phyloP scores from a whole-genome alignment of 2,329 filamentous ascomycete genomes.

The Drechslerella stenobrocha region DNA sequence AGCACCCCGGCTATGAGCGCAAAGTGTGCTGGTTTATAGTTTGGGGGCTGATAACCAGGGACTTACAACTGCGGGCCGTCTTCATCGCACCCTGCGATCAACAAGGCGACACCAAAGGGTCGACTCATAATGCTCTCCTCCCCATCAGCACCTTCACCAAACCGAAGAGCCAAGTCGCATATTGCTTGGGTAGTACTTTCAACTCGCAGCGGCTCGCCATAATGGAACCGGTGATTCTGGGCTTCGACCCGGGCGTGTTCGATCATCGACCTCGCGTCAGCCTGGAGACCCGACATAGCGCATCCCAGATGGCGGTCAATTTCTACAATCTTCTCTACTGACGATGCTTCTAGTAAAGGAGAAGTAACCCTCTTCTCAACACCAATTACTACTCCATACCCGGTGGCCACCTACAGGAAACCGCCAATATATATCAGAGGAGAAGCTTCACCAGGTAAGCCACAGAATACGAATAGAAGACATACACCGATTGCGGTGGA shows the following conservation, averaged over 20 bases:
- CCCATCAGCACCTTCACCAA: slow-evolving; percentile 94
- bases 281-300: slow-evolving; percentile 97
- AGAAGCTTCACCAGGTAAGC: neutral
- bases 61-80: slow-evolving; percentile 84
- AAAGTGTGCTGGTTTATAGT: neutral
- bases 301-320: slow-evolving; percentile 99
- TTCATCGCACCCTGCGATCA: slow-evolving; percentile 97
- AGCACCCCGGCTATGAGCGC: neutral
- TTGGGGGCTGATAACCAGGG: neutral
- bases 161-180: slow-evolving; percentile 92
- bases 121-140: slow-evolving; percentile 99
- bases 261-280: slow-evolving; percentile 94
- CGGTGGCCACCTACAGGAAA: slow-evolving; percentile 71
- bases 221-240: slow-evolving; percentile 97
- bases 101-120: slow-evolving; percentile 91
- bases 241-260: slow-evolving; percentile 97
- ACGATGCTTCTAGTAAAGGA: slow-evolving; percentile 93
- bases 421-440: neutral
- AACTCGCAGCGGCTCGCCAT: slow-evolving; percentile 88
- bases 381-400: slow-evolving; percentile 90
- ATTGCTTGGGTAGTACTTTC: slow-evolving; percentile 99
- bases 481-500: slow-evolving; percentile 92
- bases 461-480: slow-evolving; percentile 15
- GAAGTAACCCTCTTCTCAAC: slow-evolving; percentile 99
- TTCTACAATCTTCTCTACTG: slow-evolving; percentile 99